Evolutionary conservation across 73 alveolate species (phyloP).

Genomic region (Tetrahymena elliotti): DNA sequence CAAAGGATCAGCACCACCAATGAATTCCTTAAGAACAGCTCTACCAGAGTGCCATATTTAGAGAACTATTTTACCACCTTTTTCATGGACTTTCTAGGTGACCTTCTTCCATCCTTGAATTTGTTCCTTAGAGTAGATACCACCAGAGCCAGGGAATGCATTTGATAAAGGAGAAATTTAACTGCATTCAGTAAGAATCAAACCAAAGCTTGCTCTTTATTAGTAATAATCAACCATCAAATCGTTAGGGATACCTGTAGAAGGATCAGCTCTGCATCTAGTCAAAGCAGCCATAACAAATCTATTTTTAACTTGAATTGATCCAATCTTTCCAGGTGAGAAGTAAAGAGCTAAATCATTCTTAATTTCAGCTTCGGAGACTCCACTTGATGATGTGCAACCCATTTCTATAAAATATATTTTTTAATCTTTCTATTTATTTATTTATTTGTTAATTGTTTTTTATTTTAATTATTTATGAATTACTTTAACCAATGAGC

Average conservation of each 20-base stretch:
- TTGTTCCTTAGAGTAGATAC: conserved; percentile 8
- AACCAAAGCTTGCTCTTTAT: conserved; percentile 49
- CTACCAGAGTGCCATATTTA: conserved; percentile 48
- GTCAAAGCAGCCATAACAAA: conserved; percentile 46
- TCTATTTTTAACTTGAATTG: conserved; percentile 27
- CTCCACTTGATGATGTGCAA: background rate
- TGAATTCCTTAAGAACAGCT: conserved; percentile 24
- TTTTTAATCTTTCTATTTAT: background rate
- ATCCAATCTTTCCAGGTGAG: conserved; percentile 28
- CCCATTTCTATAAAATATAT: background rate
- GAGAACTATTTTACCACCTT: conserved; percentile 25
- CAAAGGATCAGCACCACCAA: conserved; percentile 1
- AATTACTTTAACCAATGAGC: background rate
- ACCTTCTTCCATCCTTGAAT: conserved; percentile 45
- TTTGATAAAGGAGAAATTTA: conserved; percentile 14
- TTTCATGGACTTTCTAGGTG: conserved; percentile 32
- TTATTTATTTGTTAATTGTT: background rate
- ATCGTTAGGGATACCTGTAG: conserved; percentile 37
- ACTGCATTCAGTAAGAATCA: conserved; percentile 46
- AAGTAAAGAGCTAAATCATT: background rate
- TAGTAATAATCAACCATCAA: conserved; percentile 32
- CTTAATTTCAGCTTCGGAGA: background rate
- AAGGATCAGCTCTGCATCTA: conserved; percentile 41
- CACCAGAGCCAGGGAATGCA: conserved; percentile 52
- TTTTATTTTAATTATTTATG: background rate